Base-by-base conservation (phyloP, 495 filamentous ascomycete genomes). In the Ascodesmis nigricans region DNA sequence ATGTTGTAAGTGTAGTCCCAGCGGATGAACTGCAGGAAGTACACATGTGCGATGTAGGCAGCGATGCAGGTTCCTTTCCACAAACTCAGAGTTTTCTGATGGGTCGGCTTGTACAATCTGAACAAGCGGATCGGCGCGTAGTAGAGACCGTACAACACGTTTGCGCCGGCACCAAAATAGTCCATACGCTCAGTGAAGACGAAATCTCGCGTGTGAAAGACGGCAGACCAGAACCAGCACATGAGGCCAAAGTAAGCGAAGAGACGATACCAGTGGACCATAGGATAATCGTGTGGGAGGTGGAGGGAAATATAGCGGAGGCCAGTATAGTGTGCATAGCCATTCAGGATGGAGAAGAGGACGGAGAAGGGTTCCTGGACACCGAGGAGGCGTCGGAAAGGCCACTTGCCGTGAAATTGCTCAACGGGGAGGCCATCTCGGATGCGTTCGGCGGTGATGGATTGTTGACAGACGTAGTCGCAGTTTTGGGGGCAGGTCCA, bases 321-420 rank as follows among this genome's bases (percentile, higher is more conserved):
- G 36, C 87, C 87, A 36, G 69, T 53, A 52, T 73, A 70, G 58
- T 97, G 87, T n/a, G 80, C 87, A 18, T 69, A 61, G 40, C 83
- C 69, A 59, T 97, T 95, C 46, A 91, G 60, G 32, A 84, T 61
- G 43, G 78, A 87, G 65, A 95, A 97, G 41, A 95, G 60, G 35
- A 95, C 87, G 21, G 71, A 78, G 56, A 78, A 78, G 40, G 83
- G 80, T 60, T 97, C 87, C 58, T 97, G 87, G 59, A 92, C 72
- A 46, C 87, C 87, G 11, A 91, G 55, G 40, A 92, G 62, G 39
- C 87, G 73, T 42, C 67, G 61, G 62, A 97, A 97, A 19, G 87
- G 87, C 87, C 87, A 97, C 67, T 97, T 97, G n/a, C 90, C 87
- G 61, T 97, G 83, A 62, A 78, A 97, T 59, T 97, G 87, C 24